A percentile compares a stretch with the other conserved stretches of the same genome.
These are phyloP conservation scores for Xylaria sp. DNA, from an alignment of 2,329 filamentous ascomycete genomes.

Conservation along the genomic window DNA sequence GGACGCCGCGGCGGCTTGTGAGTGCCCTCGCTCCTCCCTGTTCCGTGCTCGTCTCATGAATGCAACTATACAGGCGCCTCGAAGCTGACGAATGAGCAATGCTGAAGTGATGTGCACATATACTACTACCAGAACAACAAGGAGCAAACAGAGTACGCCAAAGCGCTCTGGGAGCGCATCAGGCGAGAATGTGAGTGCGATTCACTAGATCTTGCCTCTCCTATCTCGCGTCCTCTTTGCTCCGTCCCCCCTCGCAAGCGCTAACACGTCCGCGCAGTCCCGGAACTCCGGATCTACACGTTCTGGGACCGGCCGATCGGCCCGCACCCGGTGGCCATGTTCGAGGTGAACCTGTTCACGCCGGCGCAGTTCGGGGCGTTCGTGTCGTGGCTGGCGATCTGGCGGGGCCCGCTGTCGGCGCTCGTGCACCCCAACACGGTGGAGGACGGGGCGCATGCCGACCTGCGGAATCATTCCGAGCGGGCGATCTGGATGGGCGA, in stretches of 20 bases:
- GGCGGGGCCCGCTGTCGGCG: constrained; percentile 78
- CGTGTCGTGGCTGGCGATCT: constrained; percentile 81
- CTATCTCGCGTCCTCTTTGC: no score
- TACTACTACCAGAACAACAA: constrained; percentile 75
- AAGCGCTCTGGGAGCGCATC: constrained; percentile 77
- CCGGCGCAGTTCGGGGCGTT: constrained; percentile 90
- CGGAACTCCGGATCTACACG: constrained; percentile 80
- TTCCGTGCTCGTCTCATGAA: not conserved
- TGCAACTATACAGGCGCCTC: not conserved
- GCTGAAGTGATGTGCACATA: constrained; percentile 74
- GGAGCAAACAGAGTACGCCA: constrained; percentile 69
- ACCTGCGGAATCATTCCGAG: constrained; percentile 66
- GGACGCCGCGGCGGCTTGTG: constrained; percentile 73
- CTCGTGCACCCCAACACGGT: constrained; percentile 82
- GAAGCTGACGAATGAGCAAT: not conserved
- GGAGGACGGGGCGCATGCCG: constrained; percentile 41
- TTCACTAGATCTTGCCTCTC: no score
- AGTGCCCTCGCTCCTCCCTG: constrained; percentile 37
- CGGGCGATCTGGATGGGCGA: constrained; percentile 78
- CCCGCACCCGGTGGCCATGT: constrained; percentile 85
- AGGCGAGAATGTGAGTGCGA: constrained; percentile 72
- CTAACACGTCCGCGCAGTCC: constrained; percentile 58
- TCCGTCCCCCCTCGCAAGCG: no score
- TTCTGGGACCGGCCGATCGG: constrained; percentile 80
- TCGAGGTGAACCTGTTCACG: constrained; percentile 87